Conservation (phyloP, 2,329 filamentous ascomycete genomes). For the Fusarium secorum region DNA sequence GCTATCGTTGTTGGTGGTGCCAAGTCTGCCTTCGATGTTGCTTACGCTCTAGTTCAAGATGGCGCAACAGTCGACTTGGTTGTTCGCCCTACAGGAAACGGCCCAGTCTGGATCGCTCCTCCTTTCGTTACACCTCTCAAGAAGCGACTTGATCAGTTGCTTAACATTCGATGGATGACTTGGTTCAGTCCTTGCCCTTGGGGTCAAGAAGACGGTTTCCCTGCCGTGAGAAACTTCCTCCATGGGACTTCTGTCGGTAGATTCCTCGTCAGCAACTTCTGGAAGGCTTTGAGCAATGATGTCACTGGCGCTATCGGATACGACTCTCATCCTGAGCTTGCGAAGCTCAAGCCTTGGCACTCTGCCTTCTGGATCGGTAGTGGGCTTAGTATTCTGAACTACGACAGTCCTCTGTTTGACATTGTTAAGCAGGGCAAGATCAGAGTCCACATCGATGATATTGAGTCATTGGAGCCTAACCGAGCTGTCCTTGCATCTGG, state of each 20-base stretch:
- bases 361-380: conserved; percentile 58
- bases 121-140: conserved; percentile 68
- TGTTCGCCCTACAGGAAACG: conserved; percentile 58
- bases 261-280: conserved; percentile 58
- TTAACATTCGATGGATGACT: conserved; percentile 61
- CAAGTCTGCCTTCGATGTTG: conserved; percentile 67
- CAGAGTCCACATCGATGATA: conserved; percentile 56
- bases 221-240: conserved; percentile 56
- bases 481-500: conserved; percentile 55
- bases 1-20: conserved; percentile 61
- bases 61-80: conserved; percentile 60
- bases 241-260: conserved; percentile 60
- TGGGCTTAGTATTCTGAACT: conserved; percentile 63
- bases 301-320: conserved; percentile 56
- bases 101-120: conserved; percentile 63
- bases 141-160: conserved; percentile 66
- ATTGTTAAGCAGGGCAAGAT: conserved; percentile 58
- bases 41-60: conserved; percentile 60
- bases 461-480: conserved; percentile 50
- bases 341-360: conserved; percentile 53
- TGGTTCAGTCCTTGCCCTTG: conserved; percentile 74
- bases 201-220: conserved; percentile 63
- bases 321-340: conserved; percentile 50
- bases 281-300: conserved; percentile 57
- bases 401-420: conserved; percentile 58